Conservation (phyloP, 805 yeast species). For the Dipodascopsis tothii region DNA sequence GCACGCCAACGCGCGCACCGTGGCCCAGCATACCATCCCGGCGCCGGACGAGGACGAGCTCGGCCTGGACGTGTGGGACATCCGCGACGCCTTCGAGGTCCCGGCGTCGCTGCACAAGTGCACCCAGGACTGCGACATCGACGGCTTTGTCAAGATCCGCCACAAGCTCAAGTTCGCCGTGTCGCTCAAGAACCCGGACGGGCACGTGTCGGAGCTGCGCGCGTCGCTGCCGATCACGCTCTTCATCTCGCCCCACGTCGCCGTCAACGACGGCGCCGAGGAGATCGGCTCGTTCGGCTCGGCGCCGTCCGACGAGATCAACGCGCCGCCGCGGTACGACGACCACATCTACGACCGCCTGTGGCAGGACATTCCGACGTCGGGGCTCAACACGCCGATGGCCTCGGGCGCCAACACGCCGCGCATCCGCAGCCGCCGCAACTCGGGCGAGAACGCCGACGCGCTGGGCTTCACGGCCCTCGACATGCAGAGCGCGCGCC, state of each 20-base stretch:
- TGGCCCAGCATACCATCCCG: slow-evolving; percentile 44
- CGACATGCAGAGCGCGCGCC: slow-evolving; percentile 33
- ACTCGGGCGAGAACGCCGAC: slow-evolving; percentile 28
- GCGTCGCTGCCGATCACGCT: slow-evolving; percentile 79
- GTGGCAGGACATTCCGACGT: slow-evolving; percentile 53
- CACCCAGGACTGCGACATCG: slow-evolving; percentile 80
- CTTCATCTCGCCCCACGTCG: slow-evolving; percentile 75
- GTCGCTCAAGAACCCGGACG: slow-evolving; percentile 77
- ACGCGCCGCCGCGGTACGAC: slow-evolving; percentile 81
- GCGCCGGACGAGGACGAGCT: slow-evolving; percentile 33
- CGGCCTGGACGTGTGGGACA: slow-evolving; percentile 63
- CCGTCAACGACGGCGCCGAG: slow-evolving; percentile 45
- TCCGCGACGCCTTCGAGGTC: slow-evolving; percentile 49
- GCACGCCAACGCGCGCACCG: slow-evolving; percentile 60
- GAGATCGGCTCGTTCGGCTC: slow-evolving; percentile 12
- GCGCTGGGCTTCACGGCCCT: slow-evolving; percentile 27
- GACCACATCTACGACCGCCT: slow-evolving; percentile 73
- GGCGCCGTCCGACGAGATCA: slow-evolving; percentile 7
- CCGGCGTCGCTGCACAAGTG: slow-evolving; percentile 69
- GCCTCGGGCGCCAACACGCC: slow-evolving; percentile 37
- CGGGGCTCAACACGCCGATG: slow-evolving; percentile 33
- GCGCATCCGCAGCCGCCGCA: slow-evolving; percentile 31
- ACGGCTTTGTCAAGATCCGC: slow-evolving; percentile 65
- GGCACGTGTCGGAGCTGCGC: slow-evolving; percentile 83
- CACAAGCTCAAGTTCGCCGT: slow-evolving; percentile 81